phyloP scores from a whole-genome alignment of 352 stramenopile genomes.

The Peronospora tabacina region DNA sequence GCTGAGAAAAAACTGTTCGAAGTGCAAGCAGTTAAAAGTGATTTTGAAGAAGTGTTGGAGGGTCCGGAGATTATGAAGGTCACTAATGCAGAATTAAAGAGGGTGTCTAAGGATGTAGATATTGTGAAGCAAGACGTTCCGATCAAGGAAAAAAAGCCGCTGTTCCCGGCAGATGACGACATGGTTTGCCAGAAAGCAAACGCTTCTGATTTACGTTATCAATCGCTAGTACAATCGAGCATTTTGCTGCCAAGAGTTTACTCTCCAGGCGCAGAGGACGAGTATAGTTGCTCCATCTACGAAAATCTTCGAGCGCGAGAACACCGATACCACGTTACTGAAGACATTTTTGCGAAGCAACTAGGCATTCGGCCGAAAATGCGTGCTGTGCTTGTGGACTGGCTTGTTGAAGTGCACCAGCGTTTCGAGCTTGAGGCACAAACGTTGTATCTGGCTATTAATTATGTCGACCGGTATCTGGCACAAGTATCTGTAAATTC shows the following conservation, averaged over 20 bases:
- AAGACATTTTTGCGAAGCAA: constrained; percentile 47
- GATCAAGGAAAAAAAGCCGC: constrained; percentile 10
- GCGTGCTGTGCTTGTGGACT: constrained; percentile 67
- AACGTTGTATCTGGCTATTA: constrained; percentile 97
- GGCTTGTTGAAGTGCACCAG: constrained; percentile 93
- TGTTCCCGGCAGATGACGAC: constrained; percentile 8
- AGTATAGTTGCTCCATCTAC: constrained; percentile 52
- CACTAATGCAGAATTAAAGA: constrained; percentile 9
- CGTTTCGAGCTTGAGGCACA: constrained; percentile 97
- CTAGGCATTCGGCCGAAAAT: constrained; percentile 48
- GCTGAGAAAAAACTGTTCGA: constrained; percentile 3
- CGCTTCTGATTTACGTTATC: constrained; percentile 1
- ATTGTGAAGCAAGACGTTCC: constrained; percentile 6
- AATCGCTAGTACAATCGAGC: constrained; percentile 2
- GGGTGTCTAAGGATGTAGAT: not conserved
- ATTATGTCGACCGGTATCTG: constrained; percentile 98
- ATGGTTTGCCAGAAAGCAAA: constrained; percentile 21
- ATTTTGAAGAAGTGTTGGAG: constrained; percentile 10
- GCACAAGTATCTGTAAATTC: constrained; percentile 80
- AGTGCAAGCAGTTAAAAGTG: constrained; percentile 7
- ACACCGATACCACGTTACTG: constrained; percentile 38
- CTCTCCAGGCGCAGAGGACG: constrained; percentile 35
- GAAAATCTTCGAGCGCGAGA: constrained; percentile 38
- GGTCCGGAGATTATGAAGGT: constrained; percentile 10
- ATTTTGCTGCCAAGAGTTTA: constrained; percentile 16